Evolutionary conservation across 2,329 filamentous ascomycete species (phyloP).

Genomic region (Lecanicillium sp.): DNA sequence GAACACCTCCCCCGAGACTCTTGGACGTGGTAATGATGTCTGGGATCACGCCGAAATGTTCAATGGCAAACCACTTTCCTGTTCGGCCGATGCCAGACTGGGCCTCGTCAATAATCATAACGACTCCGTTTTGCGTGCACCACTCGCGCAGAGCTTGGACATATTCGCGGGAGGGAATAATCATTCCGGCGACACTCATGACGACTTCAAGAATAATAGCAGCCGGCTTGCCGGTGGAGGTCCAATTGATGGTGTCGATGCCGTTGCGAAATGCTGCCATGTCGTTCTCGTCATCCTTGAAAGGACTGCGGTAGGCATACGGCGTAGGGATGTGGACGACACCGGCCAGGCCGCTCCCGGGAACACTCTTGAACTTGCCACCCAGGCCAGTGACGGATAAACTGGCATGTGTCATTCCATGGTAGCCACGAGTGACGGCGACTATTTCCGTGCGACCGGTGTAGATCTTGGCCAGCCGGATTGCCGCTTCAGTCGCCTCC

Average conservation of each 20-base stretch:
- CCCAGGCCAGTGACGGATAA: slow-evolving; percentile 41
- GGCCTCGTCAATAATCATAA: slow-evolving; percentile 53
- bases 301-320: slow-evolving; percentile 54
- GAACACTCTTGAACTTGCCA: slow-evolving; percentile 47
- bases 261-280: slow-evolving; percentile 55
- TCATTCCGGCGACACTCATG: slow-evolving; percentile 36
- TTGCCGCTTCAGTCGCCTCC: slow-evolving; percentile 51
- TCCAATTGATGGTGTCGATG: slow-evolving; percentile 9
- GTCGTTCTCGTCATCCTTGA: slow-evolving; percentile 53
- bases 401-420: slow-evolving; percentile 50
- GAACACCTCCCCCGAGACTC: slow-evolving; percentile 45
- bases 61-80: slow-evolving; percentile 51
- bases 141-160: slow-evolving; percentile 41
- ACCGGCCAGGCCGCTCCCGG: slow-evolving; percentile 45
- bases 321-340: slow-evolving; percentile 51
- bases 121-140: slow-evolving; percentile 46
- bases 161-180: slow-evolving; percentile 47
- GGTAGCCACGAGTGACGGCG: slow-evolving; percentile 49
- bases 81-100: slow-evolving; percentile 51
- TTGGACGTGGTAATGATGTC: slow-evolving; percentile 46
- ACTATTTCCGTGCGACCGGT: slow-evolving; percentile 60
- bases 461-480: slow-evolving; percentile 54
- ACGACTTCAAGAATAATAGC: not conserved
- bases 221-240: not conserved
- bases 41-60: slow-evolving; percentile 37